Percentiles rank a stretch among this genome's conserved stretches.
Conservation (phyloP, 345 rosid genomes). For the Passiflora organensis region DNA sequence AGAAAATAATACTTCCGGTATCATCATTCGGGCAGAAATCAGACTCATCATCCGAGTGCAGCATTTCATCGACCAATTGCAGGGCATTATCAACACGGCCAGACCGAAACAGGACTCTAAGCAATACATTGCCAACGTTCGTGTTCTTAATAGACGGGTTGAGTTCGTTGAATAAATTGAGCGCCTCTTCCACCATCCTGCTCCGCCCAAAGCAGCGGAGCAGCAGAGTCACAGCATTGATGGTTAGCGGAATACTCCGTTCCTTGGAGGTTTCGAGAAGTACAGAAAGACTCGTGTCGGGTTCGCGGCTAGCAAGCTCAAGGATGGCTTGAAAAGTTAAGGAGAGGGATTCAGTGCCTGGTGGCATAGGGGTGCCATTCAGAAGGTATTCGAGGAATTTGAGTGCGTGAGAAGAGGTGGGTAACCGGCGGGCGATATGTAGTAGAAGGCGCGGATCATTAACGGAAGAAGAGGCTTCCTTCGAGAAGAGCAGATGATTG, state of each 20-base stretch:
- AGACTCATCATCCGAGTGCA: slow-evolving; percentile 23
- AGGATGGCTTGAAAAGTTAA: slow-evolving; percentile 48
- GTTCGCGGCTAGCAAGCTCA: slow-evolving; percentile 48
- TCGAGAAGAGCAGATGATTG: slow-evolving; percentile 36
- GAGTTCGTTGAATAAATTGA: slow-evolving; percentile 39
- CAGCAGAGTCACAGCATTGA: slow-evolving; percentile 39
- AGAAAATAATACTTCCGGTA: slow-evolving; percentile 45
- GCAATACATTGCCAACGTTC: slow-evolving; percentile 37
- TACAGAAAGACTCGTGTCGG: slow-evolving; percentile 21
- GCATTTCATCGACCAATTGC: slow-evolving; percentile 90
- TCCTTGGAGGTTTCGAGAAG: slow-evolving; percentile 49
- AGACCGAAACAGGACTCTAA: slow-evolving; percentile 24
- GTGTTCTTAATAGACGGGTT: slow-evolving; percentile 33
- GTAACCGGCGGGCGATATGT: slow-evolving; percentile 47
- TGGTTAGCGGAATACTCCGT: slow-evolving; percentile 41
- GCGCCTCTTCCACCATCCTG: slow-evolving; percentile 40
- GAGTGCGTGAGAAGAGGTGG: slow-evolving; percentile 50
- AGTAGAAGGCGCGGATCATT: slow-evolving; percentile 31
- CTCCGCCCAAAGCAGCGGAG: slow-evolving; percentile 44
- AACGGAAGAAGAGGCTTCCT: slow-evolving; percentile 20
- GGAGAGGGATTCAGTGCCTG: slow-evolving; percentile 32
- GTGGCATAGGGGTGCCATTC: slow-evolving; percentile 26
- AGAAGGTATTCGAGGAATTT: slow-evolving; percentile 47
- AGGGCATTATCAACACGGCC: slow-evolving; percentile 48
- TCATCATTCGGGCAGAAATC: slow-evolving; percentile 36